Percentiles rank a stretch among this genome's conserved stretches.
Evolutionary conservation across 306 rosid genomes (phyloP).

Genomic region (Dicorynia guianensis): DNA sequence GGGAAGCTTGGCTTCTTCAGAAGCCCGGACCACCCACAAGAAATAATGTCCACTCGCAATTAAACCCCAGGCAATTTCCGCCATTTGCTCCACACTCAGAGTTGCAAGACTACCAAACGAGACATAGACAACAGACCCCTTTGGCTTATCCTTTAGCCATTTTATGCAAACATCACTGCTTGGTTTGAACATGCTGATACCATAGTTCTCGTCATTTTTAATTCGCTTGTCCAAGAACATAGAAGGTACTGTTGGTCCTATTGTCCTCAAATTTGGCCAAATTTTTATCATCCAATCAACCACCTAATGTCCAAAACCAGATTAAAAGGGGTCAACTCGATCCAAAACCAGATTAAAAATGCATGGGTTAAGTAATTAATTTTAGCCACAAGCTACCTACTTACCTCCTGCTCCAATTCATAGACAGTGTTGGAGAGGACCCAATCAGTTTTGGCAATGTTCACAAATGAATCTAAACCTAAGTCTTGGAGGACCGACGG

Average conservation of each 20-base stretch:
- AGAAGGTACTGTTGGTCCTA: constrained; percentile 40
- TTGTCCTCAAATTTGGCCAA: constrained; percentile 36
- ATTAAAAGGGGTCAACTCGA: background rate
- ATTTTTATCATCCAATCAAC: constrained; percentile 4
- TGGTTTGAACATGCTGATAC: background rate
- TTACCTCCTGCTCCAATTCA: constrained; percentile 52
- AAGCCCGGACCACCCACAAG: background rate
- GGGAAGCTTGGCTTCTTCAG: constrained; percentile 27
- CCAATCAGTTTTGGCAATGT: constrained; percentile 7
- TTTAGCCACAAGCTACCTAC: background rate
- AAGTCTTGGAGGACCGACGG: background rate
- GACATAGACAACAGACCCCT: background rate
- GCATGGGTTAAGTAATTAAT: background rate
- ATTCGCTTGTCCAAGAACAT: constrained; percentile 21
- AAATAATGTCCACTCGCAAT: background rate
- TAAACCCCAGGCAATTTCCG: constrained; percentile 18
- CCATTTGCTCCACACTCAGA: background rate
- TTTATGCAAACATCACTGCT: constrained; percentile 14
- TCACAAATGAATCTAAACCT: constrained; percentile 40
- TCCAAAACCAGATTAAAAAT: background rate
- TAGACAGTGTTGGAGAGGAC: background rate
- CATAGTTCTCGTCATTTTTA: constrained; percentile 13
- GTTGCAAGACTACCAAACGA: constrained; percentile 20
- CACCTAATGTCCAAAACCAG: constrained; percentile 12
- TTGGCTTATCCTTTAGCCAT: no score